phyloP scores from a whole-genome alignment of 345 rosid genomes.

The Rhodomyrtus tomentosa region DNA sequence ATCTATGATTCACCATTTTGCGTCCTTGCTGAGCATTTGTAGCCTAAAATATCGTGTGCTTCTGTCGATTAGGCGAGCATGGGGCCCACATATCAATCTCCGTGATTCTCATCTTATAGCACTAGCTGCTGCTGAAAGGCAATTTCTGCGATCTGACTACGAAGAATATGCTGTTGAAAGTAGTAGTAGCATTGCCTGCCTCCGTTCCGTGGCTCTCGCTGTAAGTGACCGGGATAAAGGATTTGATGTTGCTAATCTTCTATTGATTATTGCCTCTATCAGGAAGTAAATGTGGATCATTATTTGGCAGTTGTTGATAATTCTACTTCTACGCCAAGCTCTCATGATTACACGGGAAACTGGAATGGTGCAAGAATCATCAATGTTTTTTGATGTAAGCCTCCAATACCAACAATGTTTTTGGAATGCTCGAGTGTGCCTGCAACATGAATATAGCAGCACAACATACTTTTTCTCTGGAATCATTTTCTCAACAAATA shows the following conservation, averaged over 20 bases:
- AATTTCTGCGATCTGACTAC: slow-evolving; percentile 34
- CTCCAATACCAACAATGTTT: background rate
- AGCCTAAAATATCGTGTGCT: background rate
- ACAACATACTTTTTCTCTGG: background rate
- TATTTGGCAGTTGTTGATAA: slow-evolving; percentile 33
- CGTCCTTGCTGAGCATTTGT: background rate
- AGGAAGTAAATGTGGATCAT: background rate
- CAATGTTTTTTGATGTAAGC: slow-evolving; percentile 34
- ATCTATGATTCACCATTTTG: background rate
- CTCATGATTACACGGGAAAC: slow-evolving; percentile 30
- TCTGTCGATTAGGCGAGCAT: slow-evolving; percentile 37
- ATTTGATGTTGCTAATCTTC: background rate
- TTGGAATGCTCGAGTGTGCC: background rate
- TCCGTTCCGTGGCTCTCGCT: slow-evolving; percentile 37
- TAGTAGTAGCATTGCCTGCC: slow-evolving; percentile 46
- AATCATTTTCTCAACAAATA: background rate
- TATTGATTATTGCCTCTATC: background rate
- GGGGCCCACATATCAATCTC: slow-evolving; percentile 41
- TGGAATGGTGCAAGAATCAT: slow-evolving; percentile 31
- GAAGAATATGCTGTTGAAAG: slow-evolving; percentile 45
- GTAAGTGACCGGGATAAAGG: slow-evolving; percentile 17
- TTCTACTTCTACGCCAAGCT: slow-evolving; percentile 45
- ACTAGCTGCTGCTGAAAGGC: slow-evolving; percentile 43
- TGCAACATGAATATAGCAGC: background rate
- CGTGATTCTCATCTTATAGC: slow-evolving; percentile 49